Base-by-base conservation (phyloP, 2,329 filamentous ascomycete genomes). In the Fusarium irregulare region DNA sequence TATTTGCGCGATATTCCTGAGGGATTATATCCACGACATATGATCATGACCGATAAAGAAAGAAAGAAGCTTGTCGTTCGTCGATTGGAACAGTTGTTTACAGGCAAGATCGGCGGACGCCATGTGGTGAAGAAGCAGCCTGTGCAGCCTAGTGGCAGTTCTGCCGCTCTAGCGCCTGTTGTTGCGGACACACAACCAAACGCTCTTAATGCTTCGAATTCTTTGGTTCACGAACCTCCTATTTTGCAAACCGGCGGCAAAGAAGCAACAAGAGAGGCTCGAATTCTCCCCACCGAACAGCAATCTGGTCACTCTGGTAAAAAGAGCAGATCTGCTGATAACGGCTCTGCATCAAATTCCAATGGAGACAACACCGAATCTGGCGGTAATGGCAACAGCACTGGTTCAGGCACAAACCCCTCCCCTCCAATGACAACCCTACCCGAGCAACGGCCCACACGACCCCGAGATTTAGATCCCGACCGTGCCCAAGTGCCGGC, bases 71-170 rank as follows among this genome's bases (percentile, higher is more conserved):
- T 94, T 21, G 91, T 95, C 0, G 93, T 95, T 4, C 86, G 88
- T 56, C 87, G 92, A 4, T 78, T 97, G 8, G 93, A 97, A 75
- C 92, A 94, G 68, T 84, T 97, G 3, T 97, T 96, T 66, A 93
- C 92, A 1, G 93, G 93, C 4, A 92, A 91, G 75, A 83, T 85
- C 20, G 79, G 78, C 6, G 81, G 81, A 7, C 79, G 82, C 75
- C 76, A 83, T 79, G 48, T 70, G 34, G 74, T 68, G 16, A 75
- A 66, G 46, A 78, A 70, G 59, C 74, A 64, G 14, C 37, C 58
- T 6, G 50, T 62, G 18, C 68, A 73, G 18, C 70, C 69, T 0
- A 51, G 60, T 30, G 68, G 58, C 5, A 68, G 64, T 2, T 51
- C 55, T 27, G 53, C 55, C 13, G 56, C 59, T 16, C 50, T 68